A percentile compares a stretch with the other conserved stretches of the same genome.
These are phyloP conservation scores for Ormosia semicastrata DNA, from an alignment of 306 rosid species.

Conservation along the genomic window DNA sequence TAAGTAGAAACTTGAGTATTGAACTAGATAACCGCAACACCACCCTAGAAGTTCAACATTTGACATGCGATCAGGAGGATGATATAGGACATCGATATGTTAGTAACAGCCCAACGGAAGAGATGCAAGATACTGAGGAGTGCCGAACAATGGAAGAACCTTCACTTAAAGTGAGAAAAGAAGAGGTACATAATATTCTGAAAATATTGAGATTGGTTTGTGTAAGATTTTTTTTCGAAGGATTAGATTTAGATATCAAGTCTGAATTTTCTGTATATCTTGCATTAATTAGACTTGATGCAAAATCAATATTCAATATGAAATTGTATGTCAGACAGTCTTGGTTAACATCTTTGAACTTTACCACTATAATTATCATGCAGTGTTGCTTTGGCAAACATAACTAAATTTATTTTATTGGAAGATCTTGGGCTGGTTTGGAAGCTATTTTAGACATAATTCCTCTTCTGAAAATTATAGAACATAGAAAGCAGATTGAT, in stretches of 20 bases:
- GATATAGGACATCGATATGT: conserved; percentile 11
- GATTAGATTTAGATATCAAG: neutral
- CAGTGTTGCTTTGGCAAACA: conserved; percentile 3
- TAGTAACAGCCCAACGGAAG: conserved; percentile 28
- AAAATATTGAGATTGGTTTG: conserved; percentile 1
- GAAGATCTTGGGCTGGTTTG: neutral
- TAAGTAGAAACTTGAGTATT: conserved; percentile 24
- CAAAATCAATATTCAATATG: conserved; percentile 3
- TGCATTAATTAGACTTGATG: conserved; percentile 2
- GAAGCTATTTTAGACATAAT: neutral
- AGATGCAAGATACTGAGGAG: conserved; percentile 32
- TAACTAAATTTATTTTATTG: neutral
- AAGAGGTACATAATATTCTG: conserved; percentile 55
- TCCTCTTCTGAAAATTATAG: neutral
- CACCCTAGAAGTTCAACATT: conserved; percentile 35
- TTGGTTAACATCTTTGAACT: conserved; percentile 7
- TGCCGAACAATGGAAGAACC: conserved; percentile 31
- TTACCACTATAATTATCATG: conserved; percentile 2
- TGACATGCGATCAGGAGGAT: conserved; percentile 34
- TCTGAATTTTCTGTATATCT: neutral
- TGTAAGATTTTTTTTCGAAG: neutral
- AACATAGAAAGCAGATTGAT: neutral
- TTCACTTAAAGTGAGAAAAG: conserved; percentile 35
- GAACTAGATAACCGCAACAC: conserved; percentile 39
- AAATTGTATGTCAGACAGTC: neutral